A percentile compares a stretch with the other conserved stretches of the same genome.
Evolutionary conservation across 2,329 filamentous ascomycete species (phyloP).

Genomic region (Ramichloridium luteum): DNA sequence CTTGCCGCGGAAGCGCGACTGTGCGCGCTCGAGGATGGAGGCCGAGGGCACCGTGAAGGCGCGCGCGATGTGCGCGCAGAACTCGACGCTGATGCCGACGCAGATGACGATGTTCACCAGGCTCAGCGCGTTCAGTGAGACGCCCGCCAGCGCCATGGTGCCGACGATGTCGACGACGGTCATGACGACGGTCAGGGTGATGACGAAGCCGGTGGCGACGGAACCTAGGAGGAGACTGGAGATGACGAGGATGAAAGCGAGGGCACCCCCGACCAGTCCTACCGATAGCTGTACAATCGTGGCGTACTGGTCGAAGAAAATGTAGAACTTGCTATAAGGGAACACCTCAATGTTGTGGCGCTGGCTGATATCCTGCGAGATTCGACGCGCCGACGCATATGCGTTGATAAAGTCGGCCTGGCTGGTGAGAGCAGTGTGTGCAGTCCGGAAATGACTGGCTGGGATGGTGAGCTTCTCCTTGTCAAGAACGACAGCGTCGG

Average conservation of each 20-base stretch:
- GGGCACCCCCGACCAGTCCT: constrained; percentile 66
- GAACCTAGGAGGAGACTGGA: constrained; percentile 75
- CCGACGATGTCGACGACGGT: constrained; percentile 88
- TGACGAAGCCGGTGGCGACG: constrained; percentile 63
- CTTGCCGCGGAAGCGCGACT: constrained; percentile 63
- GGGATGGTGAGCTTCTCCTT: constrained; percentile 52
- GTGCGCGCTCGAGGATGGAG: constrained; percentile 65
- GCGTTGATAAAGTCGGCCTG: constrained; percentile 89
- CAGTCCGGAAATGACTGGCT: constrained; percentile 84
- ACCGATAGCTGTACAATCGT: constrained; percentile 70
- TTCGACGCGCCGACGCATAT: constrained; percentile 78
- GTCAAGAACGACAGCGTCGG: constrained; percentile 71
- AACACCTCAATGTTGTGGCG: constrained; percentile 77
- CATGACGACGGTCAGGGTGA: constrained; percentile 84
- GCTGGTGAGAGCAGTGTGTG: constrained; percentile 72
- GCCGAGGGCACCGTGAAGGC: constrained; percentile 90
- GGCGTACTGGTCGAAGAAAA: constrained; percentile 97
- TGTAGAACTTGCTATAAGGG: constrained; percentile 94
- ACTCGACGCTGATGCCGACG: constrained; percentile 91
- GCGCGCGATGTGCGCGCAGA: constrained; percentile 90
- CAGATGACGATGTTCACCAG: constrained; percentile 96
- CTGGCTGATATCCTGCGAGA: constrained; percentile 61
- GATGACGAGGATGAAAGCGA: constrained; percentile 75
- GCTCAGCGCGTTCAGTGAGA: constrained; percentile 88
- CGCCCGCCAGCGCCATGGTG: constrained; percentile 77